These are phyloP conservation scores for Entomortierella chlamydospora DNA, from an alignment of 192 early-diverging fungal species.

Conservation along the genomic window DNA sequence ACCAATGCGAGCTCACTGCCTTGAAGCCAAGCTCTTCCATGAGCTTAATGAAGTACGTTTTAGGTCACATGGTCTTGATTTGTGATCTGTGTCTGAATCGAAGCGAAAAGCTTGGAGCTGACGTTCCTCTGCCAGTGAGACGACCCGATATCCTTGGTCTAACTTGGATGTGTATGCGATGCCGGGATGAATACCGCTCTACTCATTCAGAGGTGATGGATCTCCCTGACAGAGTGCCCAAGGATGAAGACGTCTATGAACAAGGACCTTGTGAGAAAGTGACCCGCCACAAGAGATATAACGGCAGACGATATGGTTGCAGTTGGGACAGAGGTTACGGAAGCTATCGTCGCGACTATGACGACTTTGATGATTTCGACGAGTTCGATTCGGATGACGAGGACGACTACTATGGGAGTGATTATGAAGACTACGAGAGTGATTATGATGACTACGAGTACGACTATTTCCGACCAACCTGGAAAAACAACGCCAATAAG, in stretches of 20 bases:
- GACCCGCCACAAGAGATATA: not conserved
- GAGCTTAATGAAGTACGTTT: not conserved
- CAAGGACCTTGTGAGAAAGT: constrained; percentile 6
- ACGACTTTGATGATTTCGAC: not conserved
- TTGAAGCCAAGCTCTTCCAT: not conserved
- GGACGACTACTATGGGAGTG: not conserved
- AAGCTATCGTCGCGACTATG: not conserved
- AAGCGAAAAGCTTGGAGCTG: not conserved
- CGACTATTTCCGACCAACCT: not conserved
- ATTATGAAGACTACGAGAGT: not conserved
- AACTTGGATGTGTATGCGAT: constrained; percentile 4
- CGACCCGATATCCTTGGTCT: not conserved
- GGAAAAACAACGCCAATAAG: not conserved
- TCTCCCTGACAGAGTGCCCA: not conserved
- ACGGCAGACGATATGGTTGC: not conserved
- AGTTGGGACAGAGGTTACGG: not conserved
- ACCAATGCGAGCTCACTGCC: not conserved
- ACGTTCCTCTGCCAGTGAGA: constrained; percentile 1
- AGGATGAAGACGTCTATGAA: constrained; percentile 1
- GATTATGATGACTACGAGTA: constrained; percentile 8
- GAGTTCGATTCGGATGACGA: not conserved
- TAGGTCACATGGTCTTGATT: constrained; percentile 3
- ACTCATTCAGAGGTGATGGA: not conserved
- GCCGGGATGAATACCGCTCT: not conserved
- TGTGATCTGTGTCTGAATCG: not conserved